phyloP scores from a whole-genome alignment of 306 rosid genomes.

The barrel medic (Medicago truncatula) region MtrunA17r5.0-ANR NC_053042.1:34175501-34176000 shows the following conservation, averaged over 20 bases:
- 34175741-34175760: slow-evolving; percentile 82
- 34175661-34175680: slow-evolving; percentile 87
- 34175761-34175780: slow-evolving; percentile 82
- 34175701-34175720: slow-evolving; percentile 97
- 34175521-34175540: slow-evolving; percentile 92
- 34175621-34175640: slow-evolving; percentile 89
- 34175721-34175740: slow-evolving; percentile 85
- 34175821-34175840: slow-evolving; percentile 94
- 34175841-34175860: slow-evolving; percentile 89
- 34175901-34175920: too few species aligned
- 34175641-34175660: slow-evolving; percentile 85
- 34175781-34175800: slow-evolving; percentile 85
- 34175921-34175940: too few species aligned
- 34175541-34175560: slow-evolving; percentile 96
- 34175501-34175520: slow-evolving; percentile 98
- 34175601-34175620: slow-evolving; percentile 93
- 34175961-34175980: too few species aligned
- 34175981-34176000: too few species aligned
- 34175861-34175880: slow-evolving; percentile 41
- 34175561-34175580: slow-evolving; percentile 98
- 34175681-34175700: slow-evolving; percentile 85
- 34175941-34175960: too few species aligned
- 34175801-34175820: slow-evolving; percentile 87
- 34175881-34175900: neutral
- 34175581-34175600: slow-evolving; percentile 91